Conservation (phyloP, 2,329 filamentous ascomycete species). For the Furcasterigmium sp. region DNA sequence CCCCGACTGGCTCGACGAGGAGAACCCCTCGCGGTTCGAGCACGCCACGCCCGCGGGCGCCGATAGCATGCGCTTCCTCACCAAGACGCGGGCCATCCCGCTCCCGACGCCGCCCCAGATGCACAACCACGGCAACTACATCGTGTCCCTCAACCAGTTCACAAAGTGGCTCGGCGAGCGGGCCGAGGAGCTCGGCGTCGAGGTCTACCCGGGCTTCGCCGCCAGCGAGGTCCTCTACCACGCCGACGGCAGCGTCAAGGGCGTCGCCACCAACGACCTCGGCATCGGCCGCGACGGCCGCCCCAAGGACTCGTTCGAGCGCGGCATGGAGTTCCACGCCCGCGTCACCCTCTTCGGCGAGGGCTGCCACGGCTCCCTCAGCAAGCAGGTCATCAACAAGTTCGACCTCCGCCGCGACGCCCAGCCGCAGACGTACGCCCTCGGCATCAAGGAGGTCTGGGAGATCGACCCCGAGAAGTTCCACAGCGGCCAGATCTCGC, state of each 20-base stretch:
- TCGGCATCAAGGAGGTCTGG: slow-evolving; percentile 97
- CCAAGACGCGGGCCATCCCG: slow-evolving; percentile 70
- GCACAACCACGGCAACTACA: slow-evolving; percentile 97
- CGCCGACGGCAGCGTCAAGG: slow-evolving; percentile 80
- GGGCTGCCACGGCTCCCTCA: slow-evolving; percentile 92
- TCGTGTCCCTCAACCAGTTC: slow-evolving; percentile 91
- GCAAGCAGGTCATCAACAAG: slow-evolving; percentile 91
- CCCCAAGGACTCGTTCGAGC: slow-evolving; percentile 85
- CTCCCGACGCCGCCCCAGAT: slow-evolving; percentile 92
- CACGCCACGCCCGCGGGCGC: slow-evolving; percentile 75
- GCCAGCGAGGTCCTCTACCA: slow-evolving; percentile 89
- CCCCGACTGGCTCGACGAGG: slow-evolving; percentile 86
- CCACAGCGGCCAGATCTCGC: slow-evolving; percentile 74
- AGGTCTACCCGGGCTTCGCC: slow-evolving; percentile 94
- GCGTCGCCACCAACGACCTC: slow-evolving; percentile 93
- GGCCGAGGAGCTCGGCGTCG: slow-evolving; percentile 93
- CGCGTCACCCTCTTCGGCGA: slow-evolving; percentile 87
- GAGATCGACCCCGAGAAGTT: slow-evolving; percentile 93
- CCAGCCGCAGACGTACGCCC: slow-evolving; percentile 89
- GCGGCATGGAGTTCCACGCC: slow-evolving; percentile 98
- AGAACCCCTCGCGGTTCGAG: slow-evolving; percentile 83
- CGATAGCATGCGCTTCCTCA: slow-evolving; percentile 93
- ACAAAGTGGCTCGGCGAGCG: slow-evolving; percentile 93
- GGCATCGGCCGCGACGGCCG: slow-evolving; percentile 77
- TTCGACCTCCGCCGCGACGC: slow-evolving; percentile 85